Conservation (phyloP, 441 rosid genomes). For the Eutrema salsugineum region DNA sequence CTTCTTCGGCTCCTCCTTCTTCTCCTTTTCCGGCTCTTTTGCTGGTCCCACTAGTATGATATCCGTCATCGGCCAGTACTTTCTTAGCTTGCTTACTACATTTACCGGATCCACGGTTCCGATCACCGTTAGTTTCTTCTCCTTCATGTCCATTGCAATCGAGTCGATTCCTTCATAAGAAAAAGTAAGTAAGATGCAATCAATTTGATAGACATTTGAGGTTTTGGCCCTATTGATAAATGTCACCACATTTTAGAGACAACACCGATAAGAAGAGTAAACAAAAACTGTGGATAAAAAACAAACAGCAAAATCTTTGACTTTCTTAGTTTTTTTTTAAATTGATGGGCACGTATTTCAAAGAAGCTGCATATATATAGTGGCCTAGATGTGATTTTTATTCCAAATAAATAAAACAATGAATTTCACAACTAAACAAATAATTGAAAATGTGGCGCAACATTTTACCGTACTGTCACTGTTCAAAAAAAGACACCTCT, state of each 20-base stretch:
- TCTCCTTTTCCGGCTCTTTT: constrained; percentile 68
- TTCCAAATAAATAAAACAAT: not conserved
- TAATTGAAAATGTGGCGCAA: constrained; percentile 16
- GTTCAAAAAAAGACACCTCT: constrained; percentile 17
- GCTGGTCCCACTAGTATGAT: constrained; percentile 83
- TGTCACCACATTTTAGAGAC: not conserved
- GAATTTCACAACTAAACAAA: constrained; percentile 9
- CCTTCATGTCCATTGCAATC: constrained; percentile 85
- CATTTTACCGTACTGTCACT: constrained; percentile 32
- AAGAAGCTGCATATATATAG: constrained; percentile 14
- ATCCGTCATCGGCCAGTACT: constrained; percentile 73
- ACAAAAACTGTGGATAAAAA: not conserved
- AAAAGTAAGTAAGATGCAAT: not conserved
- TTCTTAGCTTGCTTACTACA: constrained; percentile 77
- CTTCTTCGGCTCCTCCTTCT: constrained; percentile 80
- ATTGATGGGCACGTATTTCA: constrained; percentile 23
- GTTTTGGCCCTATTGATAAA: not conserved
- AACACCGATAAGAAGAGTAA: not conserved
- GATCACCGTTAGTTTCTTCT: constrained; percentile 64
- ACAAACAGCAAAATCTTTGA: not conserved
- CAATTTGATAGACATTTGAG: not conserved
- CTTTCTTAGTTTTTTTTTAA: not conserved
- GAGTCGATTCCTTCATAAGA: constrained; percentile 66
- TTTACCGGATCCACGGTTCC: constrained; percentile 84
- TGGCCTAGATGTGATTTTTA: constrained; percentile 21